These are phyloP conservation scores for Rhodosporidiobolus sp. DNA, from an alignment of 768 basidiomycete species.

Conservation along the genomic window DNA sequence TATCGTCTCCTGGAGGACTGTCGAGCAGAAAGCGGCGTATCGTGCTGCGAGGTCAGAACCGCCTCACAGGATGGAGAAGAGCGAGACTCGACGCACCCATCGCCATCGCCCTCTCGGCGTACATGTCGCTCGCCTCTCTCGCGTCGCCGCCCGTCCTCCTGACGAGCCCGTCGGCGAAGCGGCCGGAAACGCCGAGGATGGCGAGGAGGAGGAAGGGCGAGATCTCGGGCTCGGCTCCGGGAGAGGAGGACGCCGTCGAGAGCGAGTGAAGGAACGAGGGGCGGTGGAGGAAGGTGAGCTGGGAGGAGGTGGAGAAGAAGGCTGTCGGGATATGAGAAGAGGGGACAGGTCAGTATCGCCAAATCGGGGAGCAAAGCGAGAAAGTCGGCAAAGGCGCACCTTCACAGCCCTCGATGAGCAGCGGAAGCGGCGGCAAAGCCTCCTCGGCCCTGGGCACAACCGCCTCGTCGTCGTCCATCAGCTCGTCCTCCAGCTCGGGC, in stretches of 20 bases:
- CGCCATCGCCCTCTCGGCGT: neutral
- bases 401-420: neutral
- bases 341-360: too few species aligned
- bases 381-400: neutral
- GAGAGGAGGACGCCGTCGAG: neutral
- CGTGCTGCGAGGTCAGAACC: neutral
- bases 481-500: neutral
- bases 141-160: neutral
- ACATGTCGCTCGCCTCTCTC: neutral
- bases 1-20: neutral
- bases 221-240: neutral
- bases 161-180: neutral
- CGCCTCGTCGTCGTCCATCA: neutral
- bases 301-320: neutral
- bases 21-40: neutral
- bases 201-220: conserved; percentile 13
- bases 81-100: neutral
- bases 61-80: neutral
- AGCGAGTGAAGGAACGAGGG: conserved; percentile 7
- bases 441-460: neutral
- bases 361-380: too few species aligned
- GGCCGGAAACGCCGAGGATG: neutral
- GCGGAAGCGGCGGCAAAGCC: neutral
- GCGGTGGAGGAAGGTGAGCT: conserved; percentile 17
- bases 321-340: neutral